A percentile compares a stretch with the other conserved stretches of the same genome.
These are phyloP conservation scores for Zygotorulaspora sp. DNA, from an alignment of 805 yeast species.

Conservation along the genomic window DNA sequence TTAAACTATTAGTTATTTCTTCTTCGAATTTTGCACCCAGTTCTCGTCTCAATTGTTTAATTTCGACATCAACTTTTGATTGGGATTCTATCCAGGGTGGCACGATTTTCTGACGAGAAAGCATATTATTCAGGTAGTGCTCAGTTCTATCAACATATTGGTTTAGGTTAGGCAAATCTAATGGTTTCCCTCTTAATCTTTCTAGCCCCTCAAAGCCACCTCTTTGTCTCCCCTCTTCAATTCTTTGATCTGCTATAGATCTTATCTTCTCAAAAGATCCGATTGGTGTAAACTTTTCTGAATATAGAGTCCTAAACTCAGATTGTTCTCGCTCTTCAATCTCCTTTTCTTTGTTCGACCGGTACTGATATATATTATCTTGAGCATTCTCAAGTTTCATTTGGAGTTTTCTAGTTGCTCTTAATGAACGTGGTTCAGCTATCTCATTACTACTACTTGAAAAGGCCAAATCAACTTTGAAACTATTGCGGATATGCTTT, in stretches of 20 bases:
- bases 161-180: slow-evolving; percentile 41
- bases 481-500: background rate
- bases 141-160: slow-evolving; percentile 65
- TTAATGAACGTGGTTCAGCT: slow-evolving; percentile 18
- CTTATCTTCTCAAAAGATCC: slow-evolving; percentile 44
- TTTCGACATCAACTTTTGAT: slow-evolving; percentile 46
- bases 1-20: slow-evolving; percentile 15
- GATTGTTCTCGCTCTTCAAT: slow-evolving; percentile 41
- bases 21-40: slow-evolving; percentile 41
- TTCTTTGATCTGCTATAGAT: slow-evolving; percentile 68
- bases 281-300: slow-evolving; percentile 50
- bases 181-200: slow-evolving; percentile 54
- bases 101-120: slow-evolving; percentile 67
- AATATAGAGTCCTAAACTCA: slow-evolving; percentile 53
- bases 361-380: slow-evolving; percentile 63
- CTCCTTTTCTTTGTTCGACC: slow-evolving; percentile 33
- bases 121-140: slow-evolving; percentile 72
- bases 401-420: slow-evolving; percentile 23
- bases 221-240: slow-evolving; percentile 65
- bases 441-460: slow-evolving; percentile 14
- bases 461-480: slow-evolving; percentile 11
- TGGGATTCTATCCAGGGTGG: slow-evolving; percentile 93
- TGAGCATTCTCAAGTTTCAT: slow-evolving; percentile 54
- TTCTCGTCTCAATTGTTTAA: slow-evolving; percentile 44
- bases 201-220: slow-evolving; percentile 64